phyloP scores from a whole-genome alignment of 2,329 filamentous ascomycete genomes.

The Phaeophleospora eucalypticola region DNA sequence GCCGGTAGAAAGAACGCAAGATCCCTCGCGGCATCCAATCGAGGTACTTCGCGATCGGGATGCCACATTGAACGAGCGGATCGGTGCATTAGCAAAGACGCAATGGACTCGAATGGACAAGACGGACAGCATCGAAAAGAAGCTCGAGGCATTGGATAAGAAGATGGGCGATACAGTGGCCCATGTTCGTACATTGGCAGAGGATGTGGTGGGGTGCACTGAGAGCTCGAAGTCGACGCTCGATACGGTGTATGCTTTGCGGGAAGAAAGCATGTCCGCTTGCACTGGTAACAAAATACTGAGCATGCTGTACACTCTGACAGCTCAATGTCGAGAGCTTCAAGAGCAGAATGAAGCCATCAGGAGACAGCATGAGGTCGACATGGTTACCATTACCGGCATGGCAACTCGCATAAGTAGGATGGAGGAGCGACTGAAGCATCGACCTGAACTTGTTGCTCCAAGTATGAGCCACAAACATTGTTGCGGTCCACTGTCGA shows the following conservation, averaged over 20 bases:
- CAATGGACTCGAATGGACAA: background rate
- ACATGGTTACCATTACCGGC: background rate
- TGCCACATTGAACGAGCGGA: background rate
- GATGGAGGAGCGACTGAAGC: background rate
- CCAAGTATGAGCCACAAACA: background rate
- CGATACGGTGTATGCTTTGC: background rate
- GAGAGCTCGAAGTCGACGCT: background rate
- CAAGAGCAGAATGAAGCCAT: background rate
- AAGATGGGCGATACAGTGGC: background rate
- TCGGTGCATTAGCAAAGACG: background rate
- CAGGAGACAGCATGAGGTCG: background rate
- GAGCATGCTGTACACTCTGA: background rate
- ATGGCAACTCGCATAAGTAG: background rate
- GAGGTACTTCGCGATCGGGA: background rate
- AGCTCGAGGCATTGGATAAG: background rate
- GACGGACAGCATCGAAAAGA: background rate
- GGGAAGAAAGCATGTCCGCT: background rate
- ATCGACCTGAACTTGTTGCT: background rate
- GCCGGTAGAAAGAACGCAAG: background rate
- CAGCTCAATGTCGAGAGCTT: background rate
- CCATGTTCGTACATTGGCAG: background rate
- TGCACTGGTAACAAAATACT: background rate
- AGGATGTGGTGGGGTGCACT: background rate
- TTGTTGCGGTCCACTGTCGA: no score
- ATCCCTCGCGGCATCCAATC: background rate